These are phyloP conservation scores for Acer negundo DNA, from an alignment of 345 rosid species.

Conservation along the genomic window DNA sequence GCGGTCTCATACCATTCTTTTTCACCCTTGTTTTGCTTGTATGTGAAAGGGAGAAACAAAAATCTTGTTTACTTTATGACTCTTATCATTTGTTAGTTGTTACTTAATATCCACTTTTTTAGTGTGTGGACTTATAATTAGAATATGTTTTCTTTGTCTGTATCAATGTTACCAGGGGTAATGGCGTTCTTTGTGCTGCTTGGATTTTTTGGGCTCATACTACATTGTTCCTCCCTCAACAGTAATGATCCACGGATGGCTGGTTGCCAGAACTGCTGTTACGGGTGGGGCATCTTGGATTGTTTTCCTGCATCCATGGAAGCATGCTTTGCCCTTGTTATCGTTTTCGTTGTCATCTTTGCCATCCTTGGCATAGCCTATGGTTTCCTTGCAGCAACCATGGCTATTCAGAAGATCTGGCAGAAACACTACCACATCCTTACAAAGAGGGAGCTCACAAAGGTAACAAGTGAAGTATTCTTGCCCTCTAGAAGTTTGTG, in stretches of 20 bases:
- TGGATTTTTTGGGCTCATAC: slow-evolving; percentile 83
- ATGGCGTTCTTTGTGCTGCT: slow-evolving; percentile 84
- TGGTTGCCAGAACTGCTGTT: slow-evolving; percentile 95
- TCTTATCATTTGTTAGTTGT: neutral
- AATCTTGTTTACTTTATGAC: neutral
- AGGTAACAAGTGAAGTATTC: slow-evolving; percentile 37
- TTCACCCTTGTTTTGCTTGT: neutral
- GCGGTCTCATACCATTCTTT: neutral
- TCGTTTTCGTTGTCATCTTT: slow-evolving; percentile 86
- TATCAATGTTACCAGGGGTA: slow-evolving; percentile 53
- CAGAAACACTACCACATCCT: slow-evolving; percentile 96
- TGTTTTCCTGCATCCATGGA: slow-evolving; percentile 98
- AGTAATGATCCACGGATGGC: slow-evolving; percentile 86
- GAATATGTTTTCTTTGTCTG: slow-evolving; percentile 16
- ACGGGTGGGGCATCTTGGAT: slow-evolving; percentile 96
- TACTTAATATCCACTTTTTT: neutral
- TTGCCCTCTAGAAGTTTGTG: neutral
- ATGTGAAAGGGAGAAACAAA: neutral
- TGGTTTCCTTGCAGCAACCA: slow-evolving; percentile 92
- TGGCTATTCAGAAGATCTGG: slow-evolving; percentile 96
- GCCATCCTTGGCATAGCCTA: slow-evolving; percentile 91
- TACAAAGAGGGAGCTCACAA: slow-evolving; percentile 85
- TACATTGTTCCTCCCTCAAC: slow-evolving; percentile 84
- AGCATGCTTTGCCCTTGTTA: slow-evolving; percentile 80
- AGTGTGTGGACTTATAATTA: neutral